Conservation (phyloP, 192 early-diverging fungal species). For the Funneliformis mosseae region DNA sequence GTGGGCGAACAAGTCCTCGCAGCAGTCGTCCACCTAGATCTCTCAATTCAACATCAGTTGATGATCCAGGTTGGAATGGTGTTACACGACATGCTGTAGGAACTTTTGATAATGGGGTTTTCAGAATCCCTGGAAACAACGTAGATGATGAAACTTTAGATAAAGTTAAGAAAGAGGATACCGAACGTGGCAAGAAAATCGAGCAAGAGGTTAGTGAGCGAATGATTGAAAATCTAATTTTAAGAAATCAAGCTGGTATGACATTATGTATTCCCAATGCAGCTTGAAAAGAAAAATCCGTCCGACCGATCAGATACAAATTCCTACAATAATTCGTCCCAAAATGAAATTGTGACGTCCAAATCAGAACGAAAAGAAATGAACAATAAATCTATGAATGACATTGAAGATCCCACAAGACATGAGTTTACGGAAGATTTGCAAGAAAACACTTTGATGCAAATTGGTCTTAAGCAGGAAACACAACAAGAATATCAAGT, state of each 20-base stretch:
- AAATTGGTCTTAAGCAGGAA: background rate
- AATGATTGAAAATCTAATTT: constrained; percentile 1
- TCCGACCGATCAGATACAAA: background rate
- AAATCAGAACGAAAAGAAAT: background rate
- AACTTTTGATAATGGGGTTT: constrained; percentile 73
- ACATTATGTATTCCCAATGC: constrained; percentile 9
- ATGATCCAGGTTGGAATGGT: constrained; percentile 54
- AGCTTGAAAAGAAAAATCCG: constrained; percentile 28
- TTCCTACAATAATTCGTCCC: background rate
- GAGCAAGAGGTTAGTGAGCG: constrained; percentile 21
- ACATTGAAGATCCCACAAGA: background rate
- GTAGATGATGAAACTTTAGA: constrained; percentile 45
- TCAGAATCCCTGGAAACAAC: constrained; percentile 55
- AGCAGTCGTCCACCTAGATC: constrained; percentile 21
- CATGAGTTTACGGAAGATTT: constrained; percentile 1
- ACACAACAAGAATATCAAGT: background rate
- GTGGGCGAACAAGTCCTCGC: constrained; percentile 16
- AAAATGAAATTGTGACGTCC: background rate
- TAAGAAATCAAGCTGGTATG: background rate
- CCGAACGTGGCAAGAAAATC: constrained; percentile 4
- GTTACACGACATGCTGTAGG: constrained; percentile 61
- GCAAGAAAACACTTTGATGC: background rate
- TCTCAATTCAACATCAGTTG: constrained; percentile 35
- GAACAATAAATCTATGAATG: constrained; percentile 2
- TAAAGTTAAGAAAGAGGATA: constrained; percentile 28